phyloP scores from a whole-genome alignment of 1,284 basidiomycete species.

The Gomphus sp. region DNA sequence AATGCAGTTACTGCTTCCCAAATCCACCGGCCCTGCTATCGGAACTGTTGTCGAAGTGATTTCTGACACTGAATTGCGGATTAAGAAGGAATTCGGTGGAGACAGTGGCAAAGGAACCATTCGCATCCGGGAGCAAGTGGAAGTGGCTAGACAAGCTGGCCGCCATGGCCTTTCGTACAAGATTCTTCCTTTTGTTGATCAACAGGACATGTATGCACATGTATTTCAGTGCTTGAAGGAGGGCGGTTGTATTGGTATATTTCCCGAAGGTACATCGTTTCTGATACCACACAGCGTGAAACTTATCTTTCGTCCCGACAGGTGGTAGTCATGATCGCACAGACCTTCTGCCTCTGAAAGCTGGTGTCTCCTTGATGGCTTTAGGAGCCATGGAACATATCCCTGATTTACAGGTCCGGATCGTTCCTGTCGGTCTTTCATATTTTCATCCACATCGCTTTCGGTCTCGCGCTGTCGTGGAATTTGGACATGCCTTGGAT shows the following conservation, averaged over 20 bases:
- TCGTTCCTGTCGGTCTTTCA: conserved; percentile 89
- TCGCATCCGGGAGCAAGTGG: conserved; percentile 57
- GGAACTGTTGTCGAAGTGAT: conserved; percentile 87
- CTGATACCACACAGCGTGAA: not conserved
- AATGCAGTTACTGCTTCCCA: conserved; percentile 87
- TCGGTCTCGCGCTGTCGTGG: conserved; percentile 91
- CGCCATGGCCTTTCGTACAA: conserved; percentile 66
- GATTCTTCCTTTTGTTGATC: conserved; percentile 79
- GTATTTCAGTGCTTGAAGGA: conserved; percentile 87
- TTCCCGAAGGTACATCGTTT: conserved; percentile 74
- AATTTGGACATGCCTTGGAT: conserved; percentile 89
- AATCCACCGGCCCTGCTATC: conserved; percentile 66
- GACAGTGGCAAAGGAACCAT: conserved; percentile 71
- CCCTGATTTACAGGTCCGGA: conserved; percentile 79
- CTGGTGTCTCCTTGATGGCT: conserved; percentile 96
- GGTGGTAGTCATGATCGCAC: conserved; percentile 96
- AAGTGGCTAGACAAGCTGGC: conserved; percentile 45
- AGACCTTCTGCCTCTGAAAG: conserved; percentile 90
- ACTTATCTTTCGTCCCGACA: conserved; percentile 21
- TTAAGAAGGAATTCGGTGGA: conserved; percentile 88
- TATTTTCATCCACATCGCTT: conserved; percentile 97
- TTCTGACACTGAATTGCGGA: conserved; percentile 75
- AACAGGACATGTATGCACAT: conserved; percentile 90
- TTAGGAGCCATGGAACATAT: conserved; percentile 93
- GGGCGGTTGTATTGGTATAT: conserved; percentile 90